Evolutionary conservation across 768 basidiomycete species (phyloP), one percentile per base, ranked within the genome.

Genomic region (Russula griseocarnosa): DNA sequence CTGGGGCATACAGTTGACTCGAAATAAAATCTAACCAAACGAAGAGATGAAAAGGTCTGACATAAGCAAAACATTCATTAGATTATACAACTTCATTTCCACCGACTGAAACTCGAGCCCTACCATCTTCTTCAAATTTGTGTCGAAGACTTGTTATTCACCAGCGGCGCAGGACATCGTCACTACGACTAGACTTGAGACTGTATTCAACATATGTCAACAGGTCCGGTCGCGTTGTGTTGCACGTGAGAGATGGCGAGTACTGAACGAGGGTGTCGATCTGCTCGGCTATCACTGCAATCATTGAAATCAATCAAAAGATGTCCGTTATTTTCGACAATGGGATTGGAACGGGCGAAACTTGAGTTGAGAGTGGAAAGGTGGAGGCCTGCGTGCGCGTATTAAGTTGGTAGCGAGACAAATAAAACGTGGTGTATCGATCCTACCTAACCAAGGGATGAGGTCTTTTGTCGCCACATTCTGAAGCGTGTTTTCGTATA

Each of bases 231-330:
- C 54, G 63, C 14, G 22, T 24, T 20, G 20, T 20, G 40, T 24
- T 18, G 34, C n/a, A 28, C 28, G 32, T 28, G 47, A 2, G 54
- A 44, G 59, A 28, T 9, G 58, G 59, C 28, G 36, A 30, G 63
- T 42, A 60, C 58, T 51, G 63, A 7, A 28, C 22, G 40, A 65
- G 51, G 0, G 54, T 36, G 9, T 65, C 22, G 40, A 65, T 58
- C 47, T 60, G 58, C 20, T 55, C 54, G 11, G 63, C 63, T 2
- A 65, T 47, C 7, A 8, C 47, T 26, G 20, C 53, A 55, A 20
- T 3, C 36, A n/a, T 22, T 51, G 38, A 65, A 65, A 22, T 65
- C 53, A 8, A 65, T 46, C 20, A 65, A n/a, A 22, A n/a, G 8
- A 36, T 55, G 58, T 3, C 58, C 63, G 10, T 65, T 47, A 10